A percentile compares a stretch with the other conserved stretches of the same genome.
Evolutionary conservation across 2,329 filamentous ascomycete genomes (phyloP).

Genomic region (Colletotrichum musae): DNA sequence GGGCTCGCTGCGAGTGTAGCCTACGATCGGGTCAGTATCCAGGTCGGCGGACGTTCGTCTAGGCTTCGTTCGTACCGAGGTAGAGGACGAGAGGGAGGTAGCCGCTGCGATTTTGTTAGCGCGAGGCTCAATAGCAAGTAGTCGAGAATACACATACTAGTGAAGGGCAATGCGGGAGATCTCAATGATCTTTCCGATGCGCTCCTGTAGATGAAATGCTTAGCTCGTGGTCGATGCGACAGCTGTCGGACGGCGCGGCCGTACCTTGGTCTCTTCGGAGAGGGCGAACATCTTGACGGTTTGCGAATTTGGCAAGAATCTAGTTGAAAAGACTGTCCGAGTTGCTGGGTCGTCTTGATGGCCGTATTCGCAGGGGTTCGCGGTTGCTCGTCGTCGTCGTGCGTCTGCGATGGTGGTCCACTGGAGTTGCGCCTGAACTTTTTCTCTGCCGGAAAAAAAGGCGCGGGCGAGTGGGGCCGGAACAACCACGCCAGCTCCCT

Average conservation of each 20-base stretch:
- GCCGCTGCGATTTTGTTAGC: conserved; percentile 73
- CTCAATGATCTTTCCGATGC: conserved; percentile 97
- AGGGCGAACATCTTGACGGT: conserved; percentile 72
- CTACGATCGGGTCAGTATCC: conserved; percentile 60
- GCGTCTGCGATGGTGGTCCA: conserved; percentile 30
- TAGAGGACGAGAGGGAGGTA: conserved; percentile 98
- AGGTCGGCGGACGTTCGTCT: background rate
- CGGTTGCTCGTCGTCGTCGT: conserved; percentile 36
- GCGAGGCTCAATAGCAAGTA: background rate
- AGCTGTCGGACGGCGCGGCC: conserved; percentile 42
- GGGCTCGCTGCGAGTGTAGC: conserved; percentile 95
- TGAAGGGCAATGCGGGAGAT: conserved; percentile 93
- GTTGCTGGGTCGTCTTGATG: conserved; percentile 2
- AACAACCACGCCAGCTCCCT: conserved; percentile 33
- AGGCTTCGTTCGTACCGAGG: conserved; percentile 75
- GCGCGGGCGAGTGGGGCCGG: conserved; percentile 29
- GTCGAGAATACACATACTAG: conserved; percentile 75
- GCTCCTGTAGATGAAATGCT: conserved; percentile 75
- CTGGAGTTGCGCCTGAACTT: conserved; percentile 38
- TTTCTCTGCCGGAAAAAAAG: conserved; percentile 40
- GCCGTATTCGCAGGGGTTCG: conserved; percentile 26
- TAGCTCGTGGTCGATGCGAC: conserved; percentile 25
- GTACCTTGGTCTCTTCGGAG: conserved; percentile 97
- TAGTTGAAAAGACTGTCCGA: background rate
- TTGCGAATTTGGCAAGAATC: background rate